Conservation (phyloP, 108 stramenopile genomes). For the Cyclostephanos invisitatus region DNA sequence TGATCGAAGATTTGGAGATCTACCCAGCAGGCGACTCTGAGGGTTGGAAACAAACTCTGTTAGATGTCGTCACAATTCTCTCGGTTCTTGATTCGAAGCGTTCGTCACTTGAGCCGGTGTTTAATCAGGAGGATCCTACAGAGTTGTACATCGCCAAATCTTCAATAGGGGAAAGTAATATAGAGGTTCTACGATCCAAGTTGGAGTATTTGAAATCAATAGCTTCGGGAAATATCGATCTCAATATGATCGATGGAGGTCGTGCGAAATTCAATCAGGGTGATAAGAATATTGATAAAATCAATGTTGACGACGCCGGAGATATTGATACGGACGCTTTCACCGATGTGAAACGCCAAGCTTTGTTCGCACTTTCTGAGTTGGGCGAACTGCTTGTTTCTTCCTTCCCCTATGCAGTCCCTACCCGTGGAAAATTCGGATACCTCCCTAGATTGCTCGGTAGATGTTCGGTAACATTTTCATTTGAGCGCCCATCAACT, state of each 20-base stretch:
- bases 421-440: constrained; percentile 72
- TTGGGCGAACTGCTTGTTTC: constrained; percentile 74
- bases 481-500: constrained; percentile 53
- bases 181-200: constrained; percentile 56
- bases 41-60: constrained; percentile 47
- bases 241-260: constrained; percentile 27
- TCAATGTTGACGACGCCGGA: constrained; percentile 10
- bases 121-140: constrained; percentile 78
- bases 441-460: constrained; percentile 79
- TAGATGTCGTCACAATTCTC: constrained; percentile 41
- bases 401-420: constrained; percentile 70
- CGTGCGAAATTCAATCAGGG: constrained; percentile 23
- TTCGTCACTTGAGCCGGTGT: constrained; percentile 68
- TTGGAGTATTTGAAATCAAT: constrained; percentile 51
- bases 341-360: constrained; percentile 34
- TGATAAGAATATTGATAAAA: constrained; percentile 10
- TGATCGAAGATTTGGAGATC: constrained; percentile 48
- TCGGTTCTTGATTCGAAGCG: constrained; percentile 61
- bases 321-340: constrained; percentile 34
- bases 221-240: constrained; percentile 42
- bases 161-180: constrained; percentile 64
- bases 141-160: constrained; percentile 65
- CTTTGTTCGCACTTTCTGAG: constrained; percentile 66
- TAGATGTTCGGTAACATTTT: constrained; percentile 74
- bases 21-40: constrained; percentile 20